Conservation (phyloP, 163 green algal species). For the Chloroidium sp. region DNA sequence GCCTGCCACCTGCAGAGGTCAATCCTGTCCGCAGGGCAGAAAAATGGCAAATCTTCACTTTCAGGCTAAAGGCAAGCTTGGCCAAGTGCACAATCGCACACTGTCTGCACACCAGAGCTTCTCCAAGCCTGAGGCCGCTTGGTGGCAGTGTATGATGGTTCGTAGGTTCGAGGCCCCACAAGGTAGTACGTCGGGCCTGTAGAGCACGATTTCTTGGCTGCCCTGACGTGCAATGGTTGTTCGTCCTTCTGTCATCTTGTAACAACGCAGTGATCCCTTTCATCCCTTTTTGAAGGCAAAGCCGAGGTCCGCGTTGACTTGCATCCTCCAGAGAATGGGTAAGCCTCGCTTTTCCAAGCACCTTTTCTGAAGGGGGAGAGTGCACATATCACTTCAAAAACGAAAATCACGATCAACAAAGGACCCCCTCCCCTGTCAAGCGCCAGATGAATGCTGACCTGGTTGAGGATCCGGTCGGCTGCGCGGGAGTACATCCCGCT, state of each 20-base stretch:
- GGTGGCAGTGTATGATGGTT: not conserved
- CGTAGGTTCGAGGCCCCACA: not conserved
- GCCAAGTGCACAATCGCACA: too few species aligned
- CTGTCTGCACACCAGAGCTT: not conserved
- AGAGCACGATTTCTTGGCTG: too few species aligned
- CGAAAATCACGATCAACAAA: not conserved
- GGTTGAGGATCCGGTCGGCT: slow-evolving; percentile 27
- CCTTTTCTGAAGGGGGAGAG: not conserved
- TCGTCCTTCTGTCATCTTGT: too few species aligned
- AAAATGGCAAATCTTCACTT: not conserved
- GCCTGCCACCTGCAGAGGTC: slow-evolving; percentile 20
- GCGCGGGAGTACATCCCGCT: slow-evolving; percentile 17
- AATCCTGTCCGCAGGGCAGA: not conserved
- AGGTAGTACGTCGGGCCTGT: too few species aligned
- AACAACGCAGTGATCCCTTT: too few species aligned
- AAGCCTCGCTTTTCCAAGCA: not conserved
- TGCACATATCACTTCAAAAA: not conserved
- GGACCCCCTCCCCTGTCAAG: not conserved
- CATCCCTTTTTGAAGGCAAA: too few species aligned
- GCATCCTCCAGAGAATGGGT: too few species aligned
- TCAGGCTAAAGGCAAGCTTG: not conserved
- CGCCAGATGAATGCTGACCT: slow-evolving; percentile 8
- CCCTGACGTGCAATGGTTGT: too few species aligned
- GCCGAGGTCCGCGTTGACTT: too few species aligned
- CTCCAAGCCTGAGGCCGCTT: not conserved